Evolutionary conservation across 768 basidiomycete genomes (phyloP).

Genomic region (Tricholoma sp.): DNA sequence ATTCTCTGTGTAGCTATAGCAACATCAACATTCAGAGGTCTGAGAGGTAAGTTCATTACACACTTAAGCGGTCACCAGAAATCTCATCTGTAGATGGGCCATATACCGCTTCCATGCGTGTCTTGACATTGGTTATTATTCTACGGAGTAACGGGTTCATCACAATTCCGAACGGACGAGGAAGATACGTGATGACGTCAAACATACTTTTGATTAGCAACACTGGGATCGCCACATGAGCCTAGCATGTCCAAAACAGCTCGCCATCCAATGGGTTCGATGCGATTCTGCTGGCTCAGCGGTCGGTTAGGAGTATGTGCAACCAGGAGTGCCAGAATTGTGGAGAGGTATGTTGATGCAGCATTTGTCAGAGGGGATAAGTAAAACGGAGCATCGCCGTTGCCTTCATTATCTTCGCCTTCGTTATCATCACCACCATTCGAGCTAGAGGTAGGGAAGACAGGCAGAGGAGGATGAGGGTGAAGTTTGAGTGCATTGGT

Average conservation of each 20-base stretch:
- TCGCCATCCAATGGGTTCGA: conserved; percentile 59
- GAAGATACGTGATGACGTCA: background rate
- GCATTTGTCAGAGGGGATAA: conserved; percentile 36
- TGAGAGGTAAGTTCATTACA: background rate
- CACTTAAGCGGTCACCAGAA: conserved; percentile 9
- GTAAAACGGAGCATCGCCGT: conserved; percentile 23
- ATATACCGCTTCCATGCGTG: conserved; percentile 16
- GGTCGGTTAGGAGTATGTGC: conserved; percentile 50
- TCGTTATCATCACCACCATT: conserved; percentile 1
- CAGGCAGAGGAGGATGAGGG: conserved; percentile 11
- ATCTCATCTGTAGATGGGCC: background rate
- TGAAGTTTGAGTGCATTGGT: conserved; percentile 28
- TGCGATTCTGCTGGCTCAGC: conserved; percentile 60
- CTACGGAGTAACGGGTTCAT: conserved; percentile 10
- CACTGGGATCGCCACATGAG: conserved; percentile 30
- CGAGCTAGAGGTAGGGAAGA: background rate
- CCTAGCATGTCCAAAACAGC: conserved; percentile 51
- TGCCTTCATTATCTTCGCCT: conserved; percentile 15
- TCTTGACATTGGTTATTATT: conserved; percentile 16
- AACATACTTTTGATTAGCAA: conserved; percentile 35
- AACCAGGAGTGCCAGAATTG: conserved; percentile 49
- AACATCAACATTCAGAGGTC: conserved; percentile 4
- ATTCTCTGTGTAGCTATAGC: conserved; percentile 7
- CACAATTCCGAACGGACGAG: background rate
- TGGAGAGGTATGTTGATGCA: conserved; percentile 41